Percentiles rank a stretch among this genome's conserved stretches.
phyloP scores from a whole-genome alignment of 2,329 filamentous ascomycete species.

The Xylaria sp. region DNA sequence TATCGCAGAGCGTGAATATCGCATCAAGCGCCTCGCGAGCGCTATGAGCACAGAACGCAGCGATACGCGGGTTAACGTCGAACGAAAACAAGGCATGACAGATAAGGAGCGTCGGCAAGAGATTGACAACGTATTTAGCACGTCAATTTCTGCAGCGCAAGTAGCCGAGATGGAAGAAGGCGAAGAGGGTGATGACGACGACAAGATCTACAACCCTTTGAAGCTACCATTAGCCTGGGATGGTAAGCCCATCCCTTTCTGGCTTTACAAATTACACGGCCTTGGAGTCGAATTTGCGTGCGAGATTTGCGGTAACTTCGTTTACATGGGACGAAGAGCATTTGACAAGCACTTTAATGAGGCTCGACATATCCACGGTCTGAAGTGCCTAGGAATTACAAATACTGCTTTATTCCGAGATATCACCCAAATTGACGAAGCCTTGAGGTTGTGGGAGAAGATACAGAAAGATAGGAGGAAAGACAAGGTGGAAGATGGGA shows the following conservation, averaged over 20 bases:
- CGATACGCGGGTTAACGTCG: constrained; percentile 93
- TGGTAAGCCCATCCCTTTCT: constrained; percentile 98
- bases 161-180: constrained; percentile 67
- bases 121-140: constrained; percentile 81
- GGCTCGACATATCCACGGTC: constrained; percentile 87
- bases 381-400: constrained; percentile 93
- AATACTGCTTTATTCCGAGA: constrained; percentile 92
- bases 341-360: constrained; percentile 99
- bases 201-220: constrained; percentile 95
- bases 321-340: constrained; percentile 96
- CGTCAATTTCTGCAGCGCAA: constrained; percentile 60
- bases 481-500: constrained; percentile 78
- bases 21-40: constrained; percentile 80
- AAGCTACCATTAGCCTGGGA: constrained; percentile 98
- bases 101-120: constrained; percentile 95
- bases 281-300: constrained; percentile 94
- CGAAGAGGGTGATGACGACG: constrained; percentile 80
- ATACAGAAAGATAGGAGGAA: constrained; percentile 86
- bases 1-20: constrained; percentile 87
- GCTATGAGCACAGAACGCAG: constrained; percentile 87
- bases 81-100: constrained; percentile 97
- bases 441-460: constrained; percentile 90
- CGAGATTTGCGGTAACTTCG: constrained; percentile 97
- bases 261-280: constrained; percentile 97
- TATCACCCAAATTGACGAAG: constrained; percentile 92